Evolutionary conservation across 1,139 yeast genomes (phyloP).

Genomic region (Wickerhamomyces sp.): DNA sequence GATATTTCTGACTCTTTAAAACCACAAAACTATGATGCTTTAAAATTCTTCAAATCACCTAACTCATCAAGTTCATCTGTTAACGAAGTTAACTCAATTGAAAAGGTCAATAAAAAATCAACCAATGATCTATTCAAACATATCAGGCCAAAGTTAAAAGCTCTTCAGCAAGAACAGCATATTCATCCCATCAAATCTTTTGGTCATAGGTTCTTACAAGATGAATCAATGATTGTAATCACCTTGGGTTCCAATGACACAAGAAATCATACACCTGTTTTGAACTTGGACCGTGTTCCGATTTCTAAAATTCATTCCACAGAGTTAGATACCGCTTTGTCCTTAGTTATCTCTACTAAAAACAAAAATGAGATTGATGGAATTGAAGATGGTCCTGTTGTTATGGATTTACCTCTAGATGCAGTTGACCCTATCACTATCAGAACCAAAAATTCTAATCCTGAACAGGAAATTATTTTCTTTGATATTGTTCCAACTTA

Average conservation of each 20-base stretch:
- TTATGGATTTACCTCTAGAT: conserved; percentile 79
- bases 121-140: conserved; percentile 12
- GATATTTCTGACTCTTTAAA: conserved; percentile 57
- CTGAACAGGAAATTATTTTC: conserved; percentile 56
- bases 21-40: conserved; percentile 20
- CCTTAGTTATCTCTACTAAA: conserved; percentile 64
- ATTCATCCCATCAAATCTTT: conserved; percentile 66
- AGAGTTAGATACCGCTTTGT: conserved; percentile 83
- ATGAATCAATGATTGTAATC: conserved; percentile 66
- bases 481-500: conserved; percentile 96
- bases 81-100: conserved; percentile 1
- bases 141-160: conserved; percentile 14
- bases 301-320: conserved; percentile 72
- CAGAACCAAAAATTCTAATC: conserved; percentile 44
- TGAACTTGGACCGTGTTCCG: conserved; percentile 70
- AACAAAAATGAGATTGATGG: conserved; percentile 19
- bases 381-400: conserved; percentile 30
- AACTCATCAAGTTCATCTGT: conserved; percentile 4
- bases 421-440: conserved; percentile 85
- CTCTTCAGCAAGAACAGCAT: conserved; percentile 4
- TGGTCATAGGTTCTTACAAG: conserved; percentile 70
- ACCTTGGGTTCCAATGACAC: conserved; percentile 87
- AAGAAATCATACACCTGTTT: conserved; percentile 55
- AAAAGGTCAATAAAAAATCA: neutral
- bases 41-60: conserved; percentile 5